A percentile compares a stretch with the other conserved stretches of the same genome.
phyloP scores from a whole-genome alignment of 306 rosid genomes.

The Cicer arietinum region DNA sequence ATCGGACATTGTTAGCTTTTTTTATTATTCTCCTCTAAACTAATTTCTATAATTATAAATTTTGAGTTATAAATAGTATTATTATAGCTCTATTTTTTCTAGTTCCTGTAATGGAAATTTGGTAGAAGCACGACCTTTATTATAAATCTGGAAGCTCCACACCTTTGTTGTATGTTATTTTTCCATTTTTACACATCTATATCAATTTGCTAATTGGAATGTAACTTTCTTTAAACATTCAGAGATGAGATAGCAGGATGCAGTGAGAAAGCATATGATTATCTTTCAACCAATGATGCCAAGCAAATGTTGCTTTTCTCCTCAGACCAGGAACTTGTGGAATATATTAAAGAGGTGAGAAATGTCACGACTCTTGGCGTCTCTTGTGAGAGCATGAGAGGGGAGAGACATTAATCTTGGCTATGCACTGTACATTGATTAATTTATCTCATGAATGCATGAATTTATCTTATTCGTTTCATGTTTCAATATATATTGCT shows the following conservation, averaged over 20 bases:
- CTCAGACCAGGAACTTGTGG: slow-evolving; percentile 73
- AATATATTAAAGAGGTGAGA: slow-evolving; percentile 74
- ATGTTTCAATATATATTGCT: neutral
- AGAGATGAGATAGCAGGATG: slow-evolving; percentile 99
- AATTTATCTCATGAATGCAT: neutral
- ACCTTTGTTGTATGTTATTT: neutral
- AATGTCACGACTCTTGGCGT: neutral
- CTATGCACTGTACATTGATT: neutral
- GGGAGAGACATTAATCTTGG: neutral
- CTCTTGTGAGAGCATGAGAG: neutral
- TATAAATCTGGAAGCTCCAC: slow-evolving; percentile 3
- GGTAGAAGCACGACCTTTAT: slow-evolving; percentile 3
- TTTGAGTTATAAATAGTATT: neutral
- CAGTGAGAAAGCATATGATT: slow-evolving; percentile 96
- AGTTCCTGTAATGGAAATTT: slow-evolving; percentile 2
- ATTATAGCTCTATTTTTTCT: neutral
- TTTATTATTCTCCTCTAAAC: neutral
- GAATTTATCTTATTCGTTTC: neutral
- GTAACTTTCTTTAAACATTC: slow-evolving; percentile 43
- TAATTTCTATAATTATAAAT: neutral
- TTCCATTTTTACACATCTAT: slow-evolving; percentile 3
- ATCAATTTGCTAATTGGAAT: slow-evolving; percentile 33
- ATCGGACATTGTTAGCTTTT: slow-evolving; percentile 12
- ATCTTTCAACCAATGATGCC: slow-evolving; percentile 79
- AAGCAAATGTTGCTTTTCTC: slow-evolving; percentile 72